These are phyloP conservation scores for Alternaria hordeiaustralica DNA, from an alignment of 2,329 filamentous ascomycete species.

Conservation along the genomic window DNA sequence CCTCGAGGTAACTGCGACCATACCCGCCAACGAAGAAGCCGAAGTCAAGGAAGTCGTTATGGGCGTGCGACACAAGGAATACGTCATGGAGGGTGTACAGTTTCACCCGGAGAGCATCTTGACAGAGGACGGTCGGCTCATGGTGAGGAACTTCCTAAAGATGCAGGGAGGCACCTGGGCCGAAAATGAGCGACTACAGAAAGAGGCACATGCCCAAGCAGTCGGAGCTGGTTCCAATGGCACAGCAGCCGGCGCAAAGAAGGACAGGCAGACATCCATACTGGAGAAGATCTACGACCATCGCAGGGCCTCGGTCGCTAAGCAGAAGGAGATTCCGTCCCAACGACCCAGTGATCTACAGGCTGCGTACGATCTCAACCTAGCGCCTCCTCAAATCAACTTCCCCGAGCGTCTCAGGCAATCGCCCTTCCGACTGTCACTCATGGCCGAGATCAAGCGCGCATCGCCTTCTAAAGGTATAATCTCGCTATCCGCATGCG, in stretches of 20 bases:
- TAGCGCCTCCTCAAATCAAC: slow-evolving; percentile 82
- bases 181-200: slow-evolving; percentile 69
- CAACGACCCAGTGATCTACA: slow-evolving; percentile 83
- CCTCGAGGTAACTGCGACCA: slow-evolving; percentile 91
- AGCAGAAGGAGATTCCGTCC: slow-evolving; percentile 85
- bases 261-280: slow-evolving; percentile 78
- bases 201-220: slow-evolving; percentile 41
- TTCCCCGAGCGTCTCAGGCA: slow-evolving; percentile 80
- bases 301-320: slow-evolving; percentile 74
- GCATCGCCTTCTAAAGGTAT: slow-evolving; percentile 96
- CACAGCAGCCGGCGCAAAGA: slow-evolving; percentile 31
- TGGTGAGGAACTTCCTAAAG: slow-evolving; percentile 90
- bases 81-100: slow-evolving; percentile 92
- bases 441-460: slow-evolving; percentile 97
- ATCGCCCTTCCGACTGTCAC: slow-evolving; percentile 84
- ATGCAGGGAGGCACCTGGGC: slow-evolving; percentile 92
- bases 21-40: slow-evolving; percentile 71
- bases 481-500: slow-evolving; percentile 85
- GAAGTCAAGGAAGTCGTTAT: slow-evolving; percentile 88
- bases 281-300: slow-evolving; percentile 89
- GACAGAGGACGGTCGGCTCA: slow-evolving; percentile 82
- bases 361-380: slow-evolving; percentile 81
- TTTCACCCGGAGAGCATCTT: slow-evolving; percentile 98
- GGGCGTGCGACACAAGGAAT: slow-evolving; percentile 93
- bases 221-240: slow-evolving; percentile 41